A percentile compares a stretch with the other conserved stretches of the same genome.
Conservation (phyloP, 164 flowering plant species). For the Umbellularia californica region DNA sequence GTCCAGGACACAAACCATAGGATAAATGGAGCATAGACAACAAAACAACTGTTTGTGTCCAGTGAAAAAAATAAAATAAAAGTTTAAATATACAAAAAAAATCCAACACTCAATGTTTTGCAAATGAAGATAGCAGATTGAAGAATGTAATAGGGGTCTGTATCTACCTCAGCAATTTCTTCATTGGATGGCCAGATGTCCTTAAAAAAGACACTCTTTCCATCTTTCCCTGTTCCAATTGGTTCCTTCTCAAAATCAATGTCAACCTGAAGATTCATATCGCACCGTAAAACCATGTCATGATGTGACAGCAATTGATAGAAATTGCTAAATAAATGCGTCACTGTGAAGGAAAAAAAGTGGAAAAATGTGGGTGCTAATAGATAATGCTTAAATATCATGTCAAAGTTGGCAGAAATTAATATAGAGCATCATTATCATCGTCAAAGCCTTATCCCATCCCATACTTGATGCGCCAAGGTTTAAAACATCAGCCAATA, state of each 20-base stretch:
- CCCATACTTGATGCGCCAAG: too few relatives aligned
- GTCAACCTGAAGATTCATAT: constrained; percentile 46
- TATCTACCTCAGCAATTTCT: constrained; percentile 57
- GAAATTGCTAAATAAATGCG: too few relatives aligned
- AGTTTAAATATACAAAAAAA: too few relatives aligned
- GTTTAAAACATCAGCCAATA: too few relatives aligned
- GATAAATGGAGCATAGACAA: neutral
- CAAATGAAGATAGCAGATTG: too few relatives aligned
- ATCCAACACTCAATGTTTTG: neutral
- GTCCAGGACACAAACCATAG: neutral
- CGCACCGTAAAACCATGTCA: neutral
- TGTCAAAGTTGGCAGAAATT: too few relatives aligned
- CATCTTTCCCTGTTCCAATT: constrained; percentile 68
- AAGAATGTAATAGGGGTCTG: too few relatives aligned
- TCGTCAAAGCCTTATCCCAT: too few relatives aligned
- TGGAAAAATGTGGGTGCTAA: too few relatives aligned
- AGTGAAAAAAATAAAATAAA: neutral
- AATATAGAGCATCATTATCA: too few relatives aligned
- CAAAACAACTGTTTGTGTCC: neutral
- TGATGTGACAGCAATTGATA: neutral
- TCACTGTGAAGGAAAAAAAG: neutral
- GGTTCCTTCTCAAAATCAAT: constrained; percentile 73
- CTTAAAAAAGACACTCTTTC: constrained; percentile 47
- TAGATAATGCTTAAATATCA: too few relatives aligned
- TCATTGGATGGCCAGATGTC: constrained; percentile 64